Conservation (phyloP, 176 grass and related monocot genomes). For the Bromus sterilis region DNA sequence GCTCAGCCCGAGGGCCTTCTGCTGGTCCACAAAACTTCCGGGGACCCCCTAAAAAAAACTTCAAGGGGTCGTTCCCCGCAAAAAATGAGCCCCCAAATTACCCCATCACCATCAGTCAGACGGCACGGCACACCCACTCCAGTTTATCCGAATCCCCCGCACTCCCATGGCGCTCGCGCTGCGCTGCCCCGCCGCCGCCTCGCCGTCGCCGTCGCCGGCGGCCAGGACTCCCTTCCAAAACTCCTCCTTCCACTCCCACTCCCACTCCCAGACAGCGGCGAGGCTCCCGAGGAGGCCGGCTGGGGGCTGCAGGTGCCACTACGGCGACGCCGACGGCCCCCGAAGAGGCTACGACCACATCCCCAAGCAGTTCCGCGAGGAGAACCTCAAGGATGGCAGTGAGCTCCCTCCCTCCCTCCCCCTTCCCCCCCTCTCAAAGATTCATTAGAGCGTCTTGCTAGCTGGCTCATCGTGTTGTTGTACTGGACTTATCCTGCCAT, state of each 20-base stretch:
- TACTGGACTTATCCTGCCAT: background rate
- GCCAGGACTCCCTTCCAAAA: slow-evolving; percentile 7
- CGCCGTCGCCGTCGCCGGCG: background rate
- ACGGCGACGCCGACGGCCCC: slow-evolving; percentile 24
- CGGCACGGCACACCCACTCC: background rate
- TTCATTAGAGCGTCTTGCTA: background rate
- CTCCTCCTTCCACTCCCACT: background rate
- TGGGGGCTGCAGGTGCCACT: slow-evolving; percentile 13
- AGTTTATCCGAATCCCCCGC: background rate
- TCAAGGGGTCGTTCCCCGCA: no score
- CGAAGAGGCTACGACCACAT: slow-evolving; percentile 61
- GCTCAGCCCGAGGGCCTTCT: no score
- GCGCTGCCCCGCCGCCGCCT: slow-evolving; percentile 18
- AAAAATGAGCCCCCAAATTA: no score
- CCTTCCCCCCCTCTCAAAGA: background rate
- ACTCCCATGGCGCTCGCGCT: slow-evolving; percentile 27
- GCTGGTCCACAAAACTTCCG: no score
- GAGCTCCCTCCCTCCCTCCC: background rate
- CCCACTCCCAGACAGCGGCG: background rate
- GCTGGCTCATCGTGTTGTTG: background rate
- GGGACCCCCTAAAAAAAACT: no score
- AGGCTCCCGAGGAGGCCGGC: background rate
- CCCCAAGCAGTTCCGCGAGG: slow-evolving; percentile 75
- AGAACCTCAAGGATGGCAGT: slow-evolving; percentile 79
- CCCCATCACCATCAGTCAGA: no score